Evolutionary conservation across 768 basidiomycete genomes (phyloP), one percentile per base, ranked within the genome.

Genomic region (Postia placenta): DNA sequence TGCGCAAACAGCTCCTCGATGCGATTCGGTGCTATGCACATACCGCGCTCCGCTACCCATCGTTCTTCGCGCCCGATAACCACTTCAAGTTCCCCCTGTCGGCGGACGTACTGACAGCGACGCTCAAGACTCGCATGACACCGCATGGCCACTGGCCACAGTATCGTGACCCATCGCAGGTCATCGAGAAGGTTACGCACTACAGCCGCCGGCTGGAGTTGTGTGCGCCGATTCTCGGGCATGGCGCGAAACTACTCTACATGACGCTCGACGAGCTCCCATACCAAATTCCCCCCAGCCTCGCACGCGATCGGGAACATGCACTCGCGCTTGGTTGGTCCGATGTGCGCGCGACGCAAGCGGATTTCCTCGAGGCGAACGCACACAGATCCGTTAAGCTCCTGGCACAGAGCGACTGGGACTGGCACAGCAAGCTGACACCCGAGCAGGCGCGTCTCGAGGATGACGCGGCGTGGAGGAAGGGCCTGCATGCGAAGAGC

Each of bases 181-280:
- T 48, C 23, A 49, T 48, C 24, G 15, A 63, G 4, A 20, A 19
- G 20, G 17, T 58, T 38, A 17, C 35, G 17, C 64, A 66, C 47
- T 65, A 48, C 48, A 51, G 41, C 38, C 42, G 52, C 11, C 28
- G 19, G 17, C 35, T 67, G 49, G 46, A 49, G 26, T 51, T 70
- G 45, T 47, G 56, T 11, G 41, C 61, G 11, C 83, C 85, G 0
- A 74, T 78, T 9, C 68, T 76, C 14, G 67, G 79, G 19, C 58
- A 70, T 33, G 76, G 83, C 0, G 85, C 86, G 0, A 81, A 78
- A 27, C 70, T 86, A 4, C 62, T 87, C 37, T 87, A 76, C 66
- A 74, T 85, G 45, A 69, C 81, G 2, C 74, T 80, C 15, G 68
- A 74, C 20, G 81, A 87, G 52, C 55, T 73, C 5, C 69, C 73